Conservation (phyloP, 306 rosid species). For the Canavalia gladiata region DNA sequence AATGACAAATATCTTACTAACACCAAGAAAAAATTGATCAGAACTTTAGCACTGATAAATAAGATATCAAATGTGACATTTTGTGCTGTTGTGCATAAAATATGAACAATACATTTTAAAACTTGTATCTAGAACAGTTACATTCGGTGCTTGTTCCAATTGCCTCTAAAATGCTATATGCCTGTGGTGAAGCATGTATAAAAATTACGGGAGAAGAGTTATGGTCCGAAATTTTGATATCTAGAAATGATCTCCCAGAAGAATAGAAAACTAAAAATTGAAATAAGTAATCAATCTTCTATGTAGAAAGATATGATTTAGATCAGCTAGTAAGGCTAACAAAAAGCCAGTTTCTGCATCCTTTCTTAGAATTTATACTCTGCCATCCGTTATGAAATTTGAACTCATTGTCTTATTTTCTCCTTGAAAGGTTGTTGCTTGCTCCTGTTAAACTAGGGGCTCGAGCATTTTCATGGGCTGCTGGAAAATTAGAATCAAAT, state of each 20-base stretch:
- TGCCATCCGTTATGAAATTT: conserved; percentile 24
- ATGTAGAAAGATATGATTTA: background rate
- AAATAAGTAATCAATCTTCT: conserved; percentile 24
- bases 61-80: background rate
- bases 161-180: background rate
- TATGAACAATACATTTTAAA: background rate
- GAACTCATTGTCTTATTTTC: conserved; percentile 37
- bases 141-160: conserved; percentile 8
- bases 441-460: conserved; percentile 77
- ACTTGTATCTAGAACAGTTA: background rate
- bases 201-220: background rate
- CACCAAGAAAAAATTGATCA: background rate
- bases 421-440: conserved; percentile 68
- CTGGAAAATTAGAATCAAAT: conserved; percentile 86
- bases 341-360: conserved; percentile 14
- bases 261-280: background rate
- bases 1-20: background rate
- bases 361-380: conserved; percentile 17
- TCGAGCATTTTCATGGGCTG: conserved; percentile 86
- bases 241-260: background rate
- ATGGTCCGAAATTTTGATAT: background rate
- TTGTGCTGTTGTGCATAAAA: background rate
- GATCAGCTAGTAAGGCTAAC: conserved; percentile 8
- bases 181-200: background rate
- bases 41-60: background rate